Conservation (phyloP, 352 stramenopile species). For the Pythium brassicae region DNA sequence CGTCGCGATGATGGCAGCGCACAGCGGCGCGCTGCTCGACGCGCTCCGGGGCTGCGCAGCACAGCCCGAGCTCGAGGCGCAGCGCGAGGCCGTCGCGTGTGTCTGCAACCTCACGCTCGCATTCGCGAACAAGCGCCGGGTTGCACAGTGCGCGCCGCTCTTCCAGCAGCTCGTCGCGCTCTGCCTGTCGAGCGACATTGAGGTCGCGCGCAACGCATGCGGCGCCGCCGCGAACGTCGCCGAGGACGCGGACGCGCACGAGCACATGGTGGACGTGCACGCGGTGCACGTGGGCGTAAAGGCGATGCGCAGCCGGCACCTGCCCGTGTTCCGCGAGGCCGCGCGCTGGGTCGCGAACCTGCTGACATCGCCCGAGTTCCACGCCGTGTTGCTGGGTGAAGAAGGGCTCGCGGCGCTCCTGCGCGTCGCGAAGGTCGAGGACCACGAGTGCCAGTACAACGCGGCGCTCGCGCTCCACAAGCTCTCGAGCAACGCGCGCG, state of each 20-base stretch:
- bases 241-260: constrained; percentile 82
- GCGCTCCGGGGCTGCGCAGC: constrained; percentile 40
- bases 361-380: constrained; percentile 74
- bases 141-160: constrained; percentile 45
- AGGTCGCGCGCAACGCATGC: constrained; percentile 90
- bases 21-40: constrained; percentile 50
- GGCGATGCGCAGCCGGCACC: constrained; percentile 85
- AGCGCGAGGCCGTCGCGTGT: constrained; percentile 85
- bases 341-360: constrained; percentile 89
- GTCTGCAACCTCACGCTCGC: constrained; percentile 85
- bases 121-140: constrained; percentile 69
- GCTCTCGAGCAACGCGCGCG: constrained; percentile 66
- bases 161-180: constrained; percentile 68
- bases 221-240: constrained; percentile 90
- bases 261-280: constrained; percentile 79
- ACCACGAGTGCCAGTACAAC: constrained; percentile 91
- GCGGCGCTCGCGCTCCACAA: constrained; percentile 87
- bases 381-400: constrained; percentile 76
- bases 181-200: constrained; percentile 80
- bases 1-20: constrained; percentile 66
- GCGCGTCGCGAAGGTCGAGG: constrained; percentile 84
- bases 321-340: constrained; percentile 91
- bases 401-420: constrained; percentile 86
- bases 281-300: constrained; percentile 86
- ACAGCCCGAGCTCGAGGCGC: constrained; percentile 75